A percentile compares a stretch with the other conserved stretches of the same genome.
phyloP scores from a whole-genome alignment of 176 grass and related monocot genomes.

The Alloteropsis semialata region DNA sequence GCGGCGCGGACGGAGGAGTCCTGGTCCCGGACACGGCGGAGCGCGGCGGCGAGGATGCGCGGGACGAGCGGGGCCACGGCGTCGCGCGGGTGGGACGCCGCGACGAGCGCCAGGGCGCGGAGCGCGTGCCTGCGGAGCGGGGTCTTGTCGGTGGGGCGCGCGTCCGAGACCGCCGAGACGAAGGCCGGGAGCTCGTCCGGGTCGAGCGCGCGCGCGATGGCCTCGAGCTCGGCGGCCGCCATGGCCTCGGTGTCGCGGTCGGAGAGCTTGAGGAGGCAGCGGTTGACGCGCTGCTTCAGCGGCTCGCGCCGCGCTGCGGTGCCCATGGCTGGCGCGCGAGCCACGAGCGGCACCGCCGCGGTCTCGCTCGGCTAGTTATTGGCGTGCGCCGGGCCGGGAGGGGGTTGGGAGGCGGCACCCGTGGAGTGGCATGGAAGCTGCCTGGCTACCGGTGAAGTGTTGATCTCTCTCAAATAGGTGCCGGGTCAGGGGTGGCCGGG shows the following conservation, averaged over 20 bases:
- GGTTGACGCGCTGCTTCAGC: slow-evolving; percentile 85
- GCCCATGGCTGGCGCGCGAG: slow-evolving; percentile 38
- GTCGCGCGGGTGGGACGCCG: slow-evolving; percentile 49
- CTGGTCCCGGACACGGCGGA: slow-evolving; percentile 84
- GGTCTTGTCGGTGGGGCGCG: slow-evolving; percentile 88
- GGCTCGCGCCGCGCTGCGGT: slow-evolving; percentile 39
- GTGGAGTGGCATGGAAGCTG: slow-evolving; percentile 41
- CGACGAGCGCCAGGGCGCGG: slow-evolving; percentile 67
- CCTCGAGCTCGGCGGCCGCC: slow-evolving; percentile 83
- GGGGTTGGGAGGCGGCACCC: not conserved
- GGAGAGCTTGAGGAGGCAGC: slow-evolving; percentile 77
- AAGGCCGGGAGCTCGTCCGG: slow-evolving; percentile 69
- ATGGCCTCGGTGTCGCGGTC: slow-evolving; percentile 98
- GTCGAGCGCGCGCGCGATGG: slow-evolving; percentile 67
- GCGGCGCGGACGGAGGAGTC: slow-evolving; percentile 96
- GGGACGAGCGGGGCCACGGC: slow-evolving; percentile 76
- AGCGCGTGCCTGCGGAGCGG: slow-evolving; percentile 88
- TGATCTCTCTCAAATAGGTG: slow-evolving; percentile 6
- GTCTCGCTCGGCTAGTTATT: slow-evolving; percentile 2
- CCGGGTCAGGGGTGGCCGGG: slow-evolving; percentile 17
- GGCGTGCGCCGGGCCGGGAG: slow-evolving; percentile 14
- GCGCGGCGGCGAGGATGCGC: slow-evolving; percentile 76
- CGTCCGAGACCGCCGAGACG: slow-evolving; percentile 81
- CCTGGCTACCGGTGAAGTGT: not conserved
- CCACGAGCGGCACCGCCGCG: not conserved